These are phyloP conservation scores for Mercurialis annua DNA, from an alignment of 345 rosid species.

Conservation along the genomic window DNA sequence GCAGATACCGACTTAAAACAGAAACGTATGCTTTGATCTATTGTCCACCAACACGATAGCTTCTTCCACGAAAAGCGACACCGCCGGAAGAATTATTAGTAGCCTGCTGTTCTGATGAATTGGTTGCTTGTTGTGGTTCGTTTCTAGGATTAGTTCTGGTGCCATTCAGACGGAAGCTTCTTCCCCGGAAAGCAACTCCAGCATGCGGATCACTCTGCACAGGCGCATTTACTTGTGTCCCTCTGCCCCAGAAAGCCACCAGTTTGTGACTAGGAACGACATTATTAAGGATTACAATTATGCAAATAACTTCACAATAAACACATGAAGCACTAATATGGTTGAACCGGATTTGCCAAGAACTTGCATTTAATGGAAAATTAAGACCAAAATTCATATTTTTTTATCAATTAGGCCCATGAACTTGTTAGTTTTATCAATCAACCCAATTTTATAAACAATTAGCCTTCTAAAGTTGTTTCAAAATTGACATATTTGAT, in stretches of 20 bases:
- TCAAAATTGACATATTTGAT: no score
- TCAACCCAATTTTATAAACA: no score
- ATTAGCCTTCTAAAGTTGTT: no score
- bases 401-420: no score
- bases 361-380: no score
- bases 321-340: no score
- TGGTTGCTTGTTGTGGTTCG: slow-evolving; percentile 1
- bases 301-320: background rate
- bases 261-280: slow-evolving; percentile 36
- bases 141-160: background rate
- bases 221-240: slow-evolving; percentile 45
- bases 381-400: no score
- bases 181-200: slow-evolving; percentile 47
- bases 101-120: slow-evolving; percentile 10
- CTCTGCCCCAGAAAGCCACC: slow-evolving; percentile 52
- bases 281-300: slow-evolving; percentile 20
- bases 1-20: background rate
- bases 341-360: no score
- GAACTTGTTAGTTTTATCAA: no score
- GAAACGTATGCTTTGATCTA: background rate
- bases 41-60: slow-evolving; percentile 34
- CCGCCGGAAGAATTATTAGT: slow-evolving; percentile 22
- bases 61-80: slow-evolving; percentile 39
- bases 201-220: slow-evolving; percentile 39
- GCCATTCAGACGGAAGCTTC: slow-evolving; percentile 40